These are phyloP conservation scores for Apophysomyces ossiformis DNA, from an alignment of 371 early-diverging fungal genomes.

Conservation along the genomic window DNA sequence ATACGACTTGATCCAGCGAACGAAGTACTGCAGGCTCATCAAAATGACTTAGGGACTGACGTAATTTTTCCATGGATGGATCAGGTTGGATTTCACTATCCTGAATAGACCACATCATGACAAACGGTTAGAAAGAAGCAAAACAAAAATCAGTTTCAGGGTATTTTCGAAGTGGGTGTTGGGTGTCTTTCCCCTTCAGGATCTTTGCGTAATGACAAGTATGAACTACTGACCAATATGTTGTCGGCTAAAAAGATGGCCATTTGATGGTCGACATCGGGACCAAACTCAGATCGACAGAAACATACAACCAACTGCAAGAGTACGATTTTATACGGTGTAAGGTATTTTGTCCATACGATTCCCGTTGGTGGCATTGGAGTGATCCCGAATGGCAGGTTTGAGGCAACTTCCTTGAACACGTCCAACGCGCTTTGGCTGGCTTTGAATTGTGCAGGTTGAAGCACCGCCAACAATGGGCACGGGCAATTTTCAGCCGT, in stretches of 20 bases:
- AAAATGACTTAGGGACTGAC: neutral
- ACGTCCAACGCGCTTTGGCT: too few species aligned
- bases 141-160: too few species aligned
- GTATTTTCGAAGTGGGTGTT: too few species aligned
- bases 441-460: too few species aligned
- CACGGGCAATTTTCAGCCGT: too few species aligned
- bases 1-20: neutral
- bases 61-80: neutral
- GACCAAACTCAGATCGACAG: conserved; percentile 18
- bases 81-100: conserved; percentile 4
- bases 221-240: conserved; percentile 17
- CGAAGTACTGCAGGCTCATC: conserved; percentile 5
- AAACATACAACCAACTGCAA: conserved; percentile 20
- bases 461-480: too few species aligned
- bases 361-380: conserved; percentile 8
- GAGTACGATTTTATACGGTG: conserved; percentile 29
- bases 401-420: too few species aligned
- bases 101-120: neutral
- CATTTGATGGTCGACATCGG: conserved; percentile 15
- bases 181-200: too few species aligned
- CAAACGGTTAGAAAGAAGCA: too few species aligned
- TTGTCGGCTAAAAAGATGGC: conserved; percentile 19
- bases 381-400: neutral
- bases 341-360: conserved; percentile 21
- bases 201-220: neutral